These are phyloP conservation scores for Ochetophila trinervis DNA, from an alignment of 306 rosid genomes.

Conservation along the genomic window DNA sequence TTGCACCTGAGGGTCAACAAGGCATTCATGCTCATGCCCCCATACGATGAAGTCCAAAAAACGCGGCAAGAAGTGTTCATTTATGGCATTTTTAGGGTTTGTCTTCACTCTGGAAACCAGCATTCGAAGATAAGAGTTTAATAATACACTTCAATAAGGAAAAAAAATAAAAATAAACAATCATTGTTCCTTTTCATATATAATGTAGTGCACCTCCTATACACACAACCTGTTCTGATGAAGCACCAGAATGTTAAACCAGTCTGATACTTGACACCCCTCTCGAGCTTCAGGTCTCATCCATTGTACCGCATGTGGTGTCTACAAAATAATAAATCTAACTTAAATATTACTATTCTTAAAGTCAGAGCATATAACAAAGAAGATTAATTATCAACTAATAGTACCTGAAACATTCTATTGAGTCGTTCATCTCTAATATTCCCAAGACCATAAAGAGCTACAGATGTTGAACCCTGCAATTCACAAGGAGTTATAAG, in stretches of 20 bases:
- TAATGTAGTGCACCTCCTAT: neutral
- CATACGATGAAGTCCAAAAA: conserved; percentile 95
- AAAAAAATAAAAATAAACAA: conserved; percentile 16
- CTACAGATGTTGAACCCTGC: conserved; percentile 93
- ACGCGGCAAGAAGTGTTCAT: conserved; percentile 91
- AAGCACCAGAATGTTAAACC: conserved; percentile 97
- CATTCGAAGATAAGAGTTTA: conserved; percentile 11
- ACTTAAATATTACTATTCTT: conserved; percentile 18
- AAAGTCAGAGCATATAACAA: conserved; percentile 12
- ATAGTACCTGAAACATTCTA: conserved; percentile 94
- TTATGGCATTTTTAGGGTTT: conserved; percentile 97
- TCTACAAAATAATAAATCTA: conserved; percentile 50
- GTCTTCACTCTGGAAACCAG: conserved; percentile 77
- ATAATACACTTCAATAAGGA: neutral
- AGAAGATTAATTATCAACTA: conserved; percentile 18
- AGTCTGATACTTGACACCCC: conserved; percentile 76
- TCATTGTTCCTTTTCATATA: conserved; percentile 14
- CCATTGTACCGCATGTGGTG: conserved; percentile 99
- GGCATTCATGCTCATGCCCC: conserved; percentile 99
- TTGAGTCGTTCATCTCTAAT: conserved; percentile 96
- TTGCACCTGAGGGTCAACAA: conserved; percentile 87
- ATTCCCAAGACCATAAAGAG: conserved; percentile 94
- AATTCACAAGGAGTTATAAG: conserved; percentile 25
- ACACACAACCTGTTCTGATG: conserved; percentile 87
- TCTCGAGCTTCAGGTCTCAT: conserved; percentile 96